Percentiles rank a stretch among this genome's conserved stretches.
phyloP scores from a whole-genome alignment of 2,329 filamentous ascomycete genomes.

The Penicillium sp. region DNA sequence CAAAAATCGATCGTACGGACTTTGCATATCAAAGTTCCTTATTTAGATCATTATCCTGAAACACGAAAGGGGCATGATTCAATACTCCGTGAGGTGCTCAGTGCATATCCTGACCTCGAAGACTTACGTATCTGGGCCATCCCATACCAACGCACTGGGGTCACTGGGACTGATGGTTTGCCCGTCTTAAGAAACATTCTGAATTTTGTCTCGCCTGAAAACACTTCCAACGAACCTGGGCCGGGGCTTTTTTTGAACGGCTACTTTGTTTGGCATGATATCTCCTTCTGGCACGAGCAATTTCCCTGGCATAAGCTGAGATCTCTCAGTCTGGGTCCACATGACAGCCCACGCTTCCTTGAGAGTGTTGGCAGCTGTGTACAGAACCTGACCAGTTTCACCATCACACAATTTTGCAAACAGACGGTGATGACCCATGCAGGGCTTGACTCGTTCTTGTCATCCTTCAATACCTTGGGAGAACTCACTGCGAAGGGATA shows the following conservation, averaged over 20 bases:
- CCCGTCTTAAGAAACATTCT: neutral
- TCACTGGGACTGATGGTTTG: too few species aligned
- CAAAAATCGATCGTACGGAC: too few species aligned
- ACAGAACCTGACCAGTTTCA: constrained; percentile 2
- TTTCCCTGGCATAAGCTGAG: constrained; percentile 1
- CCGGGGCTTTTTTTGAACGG: too few species aligned
- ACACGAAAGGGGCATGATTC: too few species aligned
- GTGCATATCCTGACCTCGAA: too few species aligned
- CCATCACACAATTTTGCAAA: neutral
- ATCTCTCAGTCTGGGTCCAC: constrained; percentile 3
- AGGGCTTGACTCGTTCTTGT: constrained; percentile 3
- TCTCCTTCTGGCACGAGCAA: neutral
- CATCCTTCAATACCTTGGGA: constrained; percentile 6
- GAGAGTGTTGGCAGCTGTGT: neutral
- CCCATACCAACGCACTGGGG: too few species aligned
- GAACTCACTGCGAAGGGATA: constrained; percentile 4
- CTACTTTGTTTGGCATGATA: neutral
- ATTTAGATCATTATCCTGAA: too few species aligned
- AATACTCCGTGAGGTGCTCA: too few species aligned
- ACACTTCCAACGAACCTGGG: too few species aligned
- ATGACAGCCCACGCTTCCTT: neutral
- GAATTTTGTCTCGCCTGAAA: neutral
- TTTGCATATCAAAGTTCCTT: too few species aligned
- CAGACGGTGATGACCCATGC: neutral
- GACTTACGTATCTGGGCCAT: too few species aligned